Evolutionary conservation across 2,329 filamentous ascomycete species (phyloP), one percentile per base, ranked within the genome.

Genomic region (Arthrinium phaeospermum): DNA sequence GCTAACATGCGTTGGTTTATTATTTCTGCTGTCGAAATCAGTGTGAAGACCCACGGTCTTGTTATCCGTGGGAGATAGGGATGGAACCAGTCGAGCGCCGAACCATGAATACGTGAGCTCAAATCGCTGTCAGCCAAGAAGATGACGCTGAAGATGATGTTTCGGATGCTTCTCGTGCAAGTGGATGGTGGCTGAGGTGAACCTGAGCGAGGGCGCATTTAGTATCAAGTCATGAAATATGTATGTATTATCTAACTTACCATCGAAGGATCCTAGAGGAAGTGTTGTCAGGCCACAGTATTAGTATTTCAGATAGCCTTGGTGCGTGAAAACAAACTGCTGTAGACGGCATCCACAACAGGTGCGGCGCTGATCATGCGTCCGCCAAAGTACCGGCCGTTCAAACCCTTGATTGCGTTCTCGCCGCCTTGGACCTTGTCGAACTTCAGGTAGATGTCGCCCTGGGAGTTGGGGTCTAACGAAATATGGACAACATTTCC

Each of bases 401-500:
- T 98, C 75, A 99, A 91, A 80, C 96, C 96, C 83, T 97, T 97
- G 85, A 98, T 97, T 79, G 96, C 96, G 82, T 98, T 98, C 85
- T 98, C 94, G 81, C 96, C 96, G 78, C 96, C 96, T 82, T 95
- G 91, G 75, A 98, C 94, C 80, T 94, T 93, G 84, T 98, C 95
- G 86, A 99, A 99, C 84, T 99, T 99, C 83, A 99, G 91, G 84
- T 98, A 99, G 78, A 99, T 96, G 82, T 99, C 96, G 84, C 96
- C 96, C 83, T 93, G 91, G 68, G 95, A 96, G 85, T 97, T 97
- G 77, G 93, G 91, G 86, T 98, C 96, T 84, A 98, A 90, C 78
- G 95, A 91, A 84, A 98, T 97, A 90, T 99, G 96, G 83, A 98
- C 95, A 79, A 99, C 96, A 79, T 96, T 94, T 80, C 96, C 96